Base-by-base conservation (phyloP, 441 rosid species). In the Omphalea diandra region DNA sequence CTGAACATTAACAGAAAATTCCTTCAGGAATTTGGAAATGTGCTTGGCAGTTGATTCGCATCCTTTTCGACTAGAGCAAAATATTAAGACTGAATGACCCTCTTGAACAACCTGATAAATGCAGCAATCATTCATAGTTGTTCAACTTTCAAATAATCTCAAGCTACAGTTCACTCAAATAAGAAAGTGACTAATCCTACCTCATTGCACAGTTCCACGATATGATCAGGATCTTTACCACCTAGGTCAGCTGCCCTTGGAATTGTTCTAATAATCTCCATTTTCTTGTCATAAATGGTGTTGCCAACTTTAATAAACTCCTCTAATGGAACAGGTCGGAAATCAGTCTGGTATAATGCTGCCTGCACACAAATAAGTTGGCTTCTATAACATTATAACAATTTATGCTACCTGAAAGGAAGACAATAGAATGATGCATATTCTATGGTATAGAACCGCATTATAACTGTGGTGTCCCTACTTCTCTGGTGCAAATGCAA, bases 61-160 rank as follows among this genome's bases (percentile, higher is more conserved):
- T 84, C 99, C 98, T 83, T 95, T 95, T 68, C 99, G 93, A 78
- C 94, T 93, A 47, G 99, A 93, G 80, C 99, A 95, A 83, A 95
- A 95, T 76, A 93, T 89, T 77, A 95, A 79, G 62, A 93, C 97
- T 1, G 99, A 90, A 73, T 95, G 93, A 17, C 98, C 98, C 73
- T 93, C 98, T 88, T 90, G 97, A 82, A 95, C 93, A 81, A 93
- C 85, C 99, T 95, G 81, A 72, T 80, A 77, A 8, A 43, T 20
- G 2, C 14, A 47, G n/a, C 6, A 60, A 63, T 63, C 0, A 53
- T 65, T 73, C 54, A 71, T 61, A 75, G 49, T 67, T 66, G 63
- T 35, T 75, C 68, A 75, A 77, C 74, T 67, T 72, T 41, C 65
- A 27, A 59, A 44, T 69, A 54, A 29, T 43, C 29, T 3, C 61